phyloP scores from a whole-genome alignment of 2,329 filamentous ascomycete species.

The Grosmannia serpens region DNA sequence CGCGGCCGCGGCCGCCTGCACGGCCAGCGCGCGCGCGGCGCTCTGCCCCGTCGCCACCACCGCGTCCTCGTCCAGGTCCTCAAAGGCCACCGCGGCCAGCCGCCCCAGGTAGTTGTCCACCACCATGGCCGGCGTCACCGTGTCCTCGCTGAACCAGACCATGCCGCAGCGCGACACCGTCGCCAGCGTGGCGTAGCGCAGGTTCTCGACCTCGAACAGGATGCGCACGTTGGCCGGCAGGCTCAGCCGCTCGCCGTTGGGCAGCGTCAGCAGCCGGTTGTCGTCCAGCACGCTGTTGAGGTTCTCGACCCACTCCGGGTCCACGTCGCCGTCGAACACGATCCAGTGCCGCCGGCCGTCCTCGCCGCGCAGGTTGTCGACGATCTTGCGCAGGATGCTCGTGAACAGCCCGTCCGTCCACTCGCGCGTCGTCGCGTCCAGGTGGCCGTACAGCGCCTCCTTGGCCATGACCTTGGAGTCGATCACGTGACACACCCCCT shows the following conservation, averaged over 20 bases:
- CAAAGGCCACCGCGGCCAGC: constrained; percentile 72
- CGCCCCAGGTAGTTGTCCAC: constrained; percentile 81
- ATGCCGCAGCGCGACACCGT: constrained; percentile 99
- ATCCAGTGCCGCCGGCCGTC: constrained; percentile 98
- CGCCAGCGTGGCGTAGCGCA: constrained; percentile 93
- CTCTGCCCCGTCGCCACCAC: constrained; percentile 60
- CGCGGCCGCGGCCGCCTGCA: constrained; percentile 70
- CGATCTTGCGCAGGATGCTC: constrained; percentile 93
- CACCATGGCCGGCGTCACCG: constrained; percentile 87
- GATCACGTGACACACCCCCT: constrained; percentile 94
- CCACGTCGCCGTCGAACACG: constrained; percentile 96
- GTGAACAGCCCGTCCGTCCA: constrained; percentile 99
- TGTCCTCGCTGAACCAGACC: constrained; percentile 99
- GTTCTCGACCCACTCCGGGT: constrained; percentile 99
- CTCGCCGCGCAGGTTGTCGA: constrained; percentile 95
- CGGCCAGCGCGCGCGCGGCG: constrained; percentile 64
- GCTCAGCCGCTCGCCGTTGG: constrained; percentile 95
- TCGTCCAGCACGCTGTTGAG: constrained; percentile 98
- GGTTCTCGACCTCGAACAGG: constrained; percentile 98
- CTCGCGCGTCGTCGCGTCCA: constrained; percentile 93
- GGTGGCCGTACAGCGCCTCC: constrained; percentile 86
- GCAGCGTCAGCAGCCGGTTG: constrained; percentile 93
- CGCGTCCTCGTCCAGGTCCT: constrained; percentile 90
- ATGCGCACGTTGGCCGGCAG: constrained; percentile 91
- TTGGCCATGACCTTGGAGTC: constrained; percentile 99